Evolutionary conservation across 1,284 basidiomycete species (phyloP).

Genomic region (Marasmius sp.): DNA sequence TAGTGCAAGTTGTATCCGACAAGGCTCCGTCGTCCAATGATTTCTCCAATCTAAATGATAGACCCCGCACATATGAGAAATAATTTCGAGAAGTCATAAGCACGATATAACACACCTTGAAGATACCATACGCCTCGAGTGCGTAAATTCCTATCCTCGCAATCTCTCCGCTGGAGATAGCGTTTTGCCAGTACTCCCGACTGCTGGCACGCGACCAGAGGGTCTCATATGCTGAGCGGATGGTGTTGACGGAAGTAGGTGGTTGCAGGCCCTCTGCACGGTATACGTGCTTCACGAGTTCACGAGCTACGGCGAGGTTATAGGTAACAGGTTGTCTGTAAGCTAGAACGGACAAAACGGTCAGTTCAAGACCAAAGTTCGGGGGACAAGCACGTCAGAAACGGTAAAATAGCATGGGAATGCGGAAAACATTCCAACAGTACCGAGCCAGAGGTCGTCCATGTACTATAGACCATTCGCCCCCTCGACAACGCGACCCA

Average conservation of each 20-base stretch:
- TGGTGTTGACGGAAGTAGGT: slow-evolving; percentile 64
- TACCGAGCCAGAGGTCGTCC: neutral
- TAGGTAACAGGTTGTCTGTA: slow-evolving; percentile 84
- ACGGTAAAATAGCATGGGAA: neutral
- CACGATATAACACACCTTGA: slow-evolving; percentile 56
- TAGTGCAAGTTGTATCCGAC: slow-evolving; percentile 83
- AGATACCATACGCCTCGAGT: slow-evolving; percentile 86
- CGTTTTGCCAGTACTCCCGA: slow-evolving; percentile 69
- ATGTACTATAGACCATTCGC: neutral
- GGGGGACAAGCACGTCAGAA: neutral
- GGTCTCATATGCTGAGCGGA: slow-evolving; percentile 72
- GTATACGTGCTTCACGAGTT: slow-evolving; percentile 90
- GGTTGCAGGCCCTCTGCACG: slow-evolving; percentile 85
- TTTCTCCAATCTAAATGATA: slow-evolving; percentile 77
- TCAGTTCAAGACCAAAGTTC: neutral
- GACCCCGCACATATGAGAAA: neutral
- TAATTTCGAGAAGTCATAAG: slow-evolving; percentile 30
- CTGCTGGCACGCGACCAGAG: slow-evolving; percentile 72
- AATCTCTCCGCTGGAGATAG: slow-evolving; percentile 76
- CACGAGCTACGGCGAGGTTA: slow-evolving; percentile 83
- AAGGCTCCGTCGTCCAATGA: slow-evolving; percentile 80
- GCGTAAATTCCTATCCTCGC: slow-evolving; percentile 82
- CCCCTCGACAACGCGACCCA: neutral
- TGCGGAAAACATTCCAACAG: neutral
- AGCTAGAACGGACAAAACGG: slow-evolving; percentile 41